A percentile compares a stretch with the other conserved stretches of the same genome.
phyloP scores from a whole-genome alignment of 108 stramenopile genomes.

The Parietichytrium sp. region DNA sequence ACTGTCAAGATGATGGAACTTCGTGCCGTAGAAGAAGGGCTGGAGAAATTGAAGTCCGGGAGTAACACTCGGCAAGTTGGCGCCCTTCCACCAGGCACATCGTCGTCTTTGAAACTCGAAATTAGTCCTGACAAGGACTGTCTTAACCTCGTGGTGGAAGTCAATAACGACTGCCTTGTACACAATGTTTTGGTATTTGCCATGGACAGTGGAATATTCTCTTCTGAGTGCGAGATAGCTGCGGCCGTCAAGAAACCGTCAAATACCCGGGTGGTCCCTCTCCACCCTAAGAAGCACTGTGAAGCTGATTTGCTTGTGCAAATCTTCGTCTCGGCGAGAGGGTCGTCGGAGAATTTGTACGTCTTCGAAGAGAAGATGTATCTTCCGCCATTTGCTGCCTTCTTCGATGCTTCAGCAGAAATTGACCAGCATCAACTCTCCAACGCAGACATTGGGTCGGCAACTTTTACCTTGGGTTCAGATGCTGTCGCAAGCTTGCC shows the following conservation, averaged over 20 bases:
- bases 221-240: conserved; percentile 30
- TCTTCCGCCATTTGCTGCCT: conserved; percentile 52
- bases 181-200: conserved; percentile 47
- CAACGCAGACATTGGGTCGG: no score
- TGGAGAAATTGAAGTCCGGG: conserved; percentile 1
- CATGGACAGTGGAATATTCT: conserved; percentile 53
- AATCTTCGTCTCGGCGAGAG: conserved; percentile 51
- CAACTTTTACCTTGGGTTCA: no score
- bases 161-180: background rate
- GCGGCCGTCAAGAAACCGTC: background rate
- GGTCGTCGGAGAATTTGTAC: conserved; percentile 42
- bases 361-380: conserved; percentile 51
- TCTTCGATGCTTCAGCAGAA: no score
- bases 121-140: background rate
- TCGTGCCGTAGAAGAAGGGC: conserved; percentile 42
- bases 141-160: background rate
- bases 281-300: conserved; percentile 20
- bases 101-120: conserved; percentile 23
- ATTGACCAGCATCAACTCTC: no score
- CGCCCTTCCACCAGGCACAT: conserved; percentile 47
- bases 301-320: conserved; percentile 42
- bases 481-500: no score
- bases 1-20: conserved; percentile 51
- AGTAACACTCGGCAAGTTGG: background rate
- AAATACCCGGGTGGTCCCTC: background rate